Evolutionary conservation across 805 yeast genomes (phyloP).

Genomic region (Candida qinlingensis): DNA sequence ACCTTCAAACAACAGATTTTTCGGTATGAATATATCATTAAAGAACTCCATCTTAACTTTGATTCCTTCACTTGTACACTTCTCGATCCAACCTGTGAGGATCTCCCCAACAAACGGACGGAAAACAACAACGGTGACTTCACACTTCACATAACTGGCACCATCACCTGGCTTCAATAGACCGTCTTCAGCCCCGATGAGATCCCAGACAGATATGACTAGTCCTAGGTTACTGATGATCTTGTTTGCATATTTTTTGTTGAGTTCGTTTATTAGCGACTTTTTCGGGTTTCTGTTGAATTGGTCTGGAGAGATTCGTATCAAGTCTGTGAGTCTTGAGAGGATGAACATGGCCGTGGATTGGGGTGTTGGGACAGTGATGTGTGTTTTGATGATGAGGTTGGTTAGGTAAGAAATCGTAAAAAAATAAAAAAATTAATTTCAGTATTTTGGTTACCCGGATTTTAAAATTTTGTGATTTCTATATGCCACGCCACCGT

Average conservation of each 20-base stretch:
- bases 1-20: constrained; percentile 71
- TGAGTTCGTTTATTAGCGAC: constrained; percentile 75
- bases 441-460: too few relatives aligned
- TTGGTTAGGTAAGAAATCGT: background rate
- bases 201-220: constrained; percentile 79
- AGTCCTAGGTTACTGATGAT: constrained; percentile 81
- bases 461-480: too few relatives aligned
- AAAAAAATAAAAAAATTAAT: background rate
- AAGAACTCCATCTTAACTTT: constrained; percentile 80
- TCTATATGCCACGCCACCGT: too few relatives aligned
- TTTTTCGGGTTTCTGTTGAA: constrained; percentile 68
- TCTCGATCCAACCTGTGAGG: constrained; percentile 86
- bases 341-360: constrained; percentile 69
- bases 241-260: constrained; percentile 80
- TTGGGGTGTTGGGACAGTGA: background rate
- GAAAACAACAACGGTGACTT: constrained; percentile 74
- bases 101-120: constrained; percentile 95
- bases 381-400: background rate
- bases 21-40: constrained; percentile 88
- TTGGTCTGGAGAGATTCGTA: constrained; percentile 82
- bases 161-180: constrained; percentile 93
- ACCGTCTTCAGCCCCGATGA: constrained; percentile 80
- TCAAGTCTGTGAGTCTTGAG: constrained; percentile 73
- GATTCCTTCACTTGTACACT: constrained; percentile 83
- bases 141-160: constrained; percentile 69